Evolutionary conservation across 768 basidiomycete species (phyloP).

Genomic region (Pleurotus tuoliensis): DNA sequence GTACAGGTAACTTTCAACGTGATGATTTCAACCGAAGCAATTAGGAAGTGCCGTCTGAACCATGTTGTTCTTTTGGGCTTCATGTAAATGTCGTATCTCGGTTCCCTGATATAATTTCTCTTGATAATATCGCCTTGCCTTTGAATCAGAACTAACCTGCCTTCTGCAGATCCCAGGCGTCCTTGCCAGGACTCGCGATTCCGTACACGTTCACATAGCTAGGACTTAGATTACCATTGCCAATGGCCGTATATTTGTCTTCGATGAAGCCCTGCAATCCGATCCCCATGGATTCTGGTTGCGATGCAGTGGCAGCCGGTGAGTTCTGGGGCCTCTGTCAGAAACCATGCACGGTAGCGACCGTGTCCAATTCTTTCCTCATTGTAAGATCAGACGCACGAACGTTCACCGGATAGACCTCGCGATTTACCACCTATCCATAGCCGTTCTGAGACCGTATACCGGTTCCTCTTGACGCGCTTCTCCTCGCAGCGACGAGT

Average conservation of each 20-base stretch:
- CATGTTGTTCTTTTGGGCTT: slow-evolving; percentile 20
- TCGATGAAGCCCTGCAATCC: too few relatives aligned
- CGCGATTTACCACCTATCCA: neutral
- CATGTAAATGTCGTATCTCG: slow-evolving; percentile 39
- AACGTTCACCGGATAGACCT: neutral
- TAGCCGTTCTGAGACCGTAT: neutral
- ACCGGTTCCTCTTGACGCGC: neutral
- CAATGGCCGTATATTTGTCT: neutral
- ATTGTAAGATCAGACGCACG: neutral
- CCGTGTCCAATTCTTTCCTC: neutral
- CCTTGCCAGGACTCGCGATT: too few relatives aligned
- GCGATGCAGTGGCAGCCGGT: too few relatives aligned
- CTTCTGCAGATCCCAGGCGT: too few relatives aligned
- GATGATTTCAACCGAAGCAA: slow-evolving; percentile 44
- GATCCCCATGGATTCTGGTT: too few relatives aligned
- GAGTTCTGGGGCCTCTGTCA: neutral
- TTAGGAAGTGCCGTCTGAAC: slow-evolving; percentile 63
- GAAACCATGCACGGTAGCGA: too few relatives aligned
- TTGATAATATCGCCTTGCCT: neutral
- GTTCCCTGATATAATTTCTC: slow-evolving; percentile 45
- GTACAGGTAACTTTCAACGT: slow-evolving; percentile 13
- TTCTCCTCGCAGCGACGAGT: neutral
- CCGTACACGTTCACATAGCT: neutral
- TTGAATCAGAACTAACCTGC: neutral
- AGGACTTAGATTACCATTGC: neutral